Conservation (phyloP, 2,329 filamentous ascomycete genomes). For the Microsporum ferrugineum region DNA sequence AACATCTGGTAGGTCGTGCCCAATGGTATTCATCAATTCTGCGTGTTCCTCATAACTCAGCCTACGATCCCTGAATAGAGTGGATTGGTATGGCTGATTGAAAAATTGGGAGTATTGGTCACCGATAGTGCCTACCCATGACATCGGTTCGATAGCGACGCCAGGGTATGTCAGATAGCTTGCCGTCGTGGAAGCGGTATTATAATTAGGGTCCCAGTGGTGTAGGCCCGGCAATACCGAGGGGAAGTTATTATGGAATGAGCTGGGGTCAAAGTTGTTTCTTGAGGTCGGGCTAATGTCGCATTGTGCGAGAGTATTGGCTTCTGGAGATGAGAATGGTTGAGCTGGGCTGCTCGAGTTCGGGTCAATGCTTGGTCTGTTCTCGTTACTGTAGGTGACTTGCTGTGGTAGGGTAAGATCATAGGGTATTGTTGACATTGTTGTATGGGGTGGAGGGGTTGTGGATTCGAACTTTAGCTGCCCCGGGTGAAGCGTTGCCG, state of each 20-base stretch:
- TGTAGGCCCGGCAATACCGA: conserved; percentile 31
- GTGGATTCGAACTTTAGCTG: neutral
- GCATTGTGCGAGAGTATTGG: conserved; percentile 4
- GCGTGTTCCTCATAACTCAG: conserved; percentile 70
- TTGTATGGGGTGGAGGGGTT: neutral
- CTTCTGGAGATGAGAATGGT: neutral
- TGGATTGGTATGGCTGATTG: conserved; percentile 35
- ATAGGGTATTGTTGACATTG: neutral
- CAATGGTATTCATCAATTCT: conserved; percentile 70
- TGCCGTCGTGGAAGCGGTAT: conserved; percentile 27
- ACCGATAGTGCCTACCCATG: conserved; percentile 31
- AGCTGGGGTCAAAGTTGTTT: conserved; percentile 26
- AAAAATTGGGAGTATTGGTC: conserved; percentile 40
- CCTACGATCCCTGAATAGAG: conserved; percentile 48
- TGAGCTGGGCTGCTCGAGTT: neutral
- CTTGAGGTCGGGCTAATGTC: conserved; percentile 16
- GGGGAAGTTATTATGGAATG: conserved; percentile 31
- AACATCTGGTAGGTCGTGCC: conserved; percentile 44
- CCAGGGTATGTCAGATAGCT: conserved; percentile 27
- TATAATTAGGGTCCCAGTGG: conserved; percentile 34
- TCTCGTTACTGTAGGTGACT: neutral
- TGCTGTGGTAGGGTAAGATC: neutral
- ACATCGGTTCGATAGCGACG: conserved; percentile 28
- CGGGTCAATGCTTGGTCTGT: neutral
- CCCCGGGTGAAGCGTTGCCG: neutral